These are phyloP conservation scores for Penicillium atrosanguineum DNA, from an alignment of 495 filamentous ascomycete species.

Conservation along the genomic window DNA sequence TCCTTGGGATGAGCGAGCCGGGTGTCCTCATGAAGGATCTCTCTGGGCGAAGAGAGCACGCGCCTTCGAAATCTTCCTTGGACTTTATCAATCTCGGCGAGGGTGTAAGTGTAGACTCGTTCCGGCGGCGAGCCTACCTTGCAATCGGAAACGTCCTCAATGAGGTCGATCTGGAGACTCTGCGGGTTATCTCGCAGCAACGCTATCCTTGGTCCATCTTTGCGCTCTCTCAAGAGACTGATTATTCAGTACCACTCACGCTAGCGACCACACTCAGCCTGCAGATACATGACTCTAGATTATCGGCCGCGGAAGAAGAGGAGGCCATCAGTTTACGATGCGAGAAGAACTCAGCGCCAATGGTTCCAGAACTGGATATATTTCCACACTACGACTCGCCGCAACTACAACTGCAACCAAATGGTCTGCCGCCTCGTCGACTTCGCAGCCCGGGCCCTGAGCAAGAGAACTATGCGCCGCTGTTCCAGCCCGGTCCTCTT, in stretches of 20 bases:
- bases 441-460: conserved; percentile 42
- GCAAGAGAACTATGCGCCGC: conserved; percentile 59
- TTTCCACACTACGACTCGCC: conserved; percentile 41
- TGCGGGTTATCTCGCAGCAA: conserved; percentile 67
- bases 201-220: conserved; percentile 82
- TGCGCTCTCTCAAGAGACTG: conserved; percentile 72
- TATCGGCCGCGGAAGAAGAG: conserved; percentile 41
- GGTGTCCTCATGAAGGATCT: conserved; percentile 56
- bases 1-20: conserved; percentile 61
- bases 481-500: conserved; percentile 78
- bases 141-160: conserved; percentile 73
- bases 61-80: conserved; percentile 41
- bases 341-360: conserved; percentile 29
- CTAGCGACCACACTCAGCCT: conserved; percentile 81
- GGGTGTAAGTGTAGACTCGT: conserved; percentile 77
- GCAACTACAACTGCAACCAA: conserved; percentile 36
- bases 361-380: conserved; percentile 30
- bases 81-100: conserved; percentile 73
- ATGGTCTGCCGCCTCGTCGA: conserved; percentile 40
- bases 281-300: conserved; percentile 78
- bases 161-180: conserved; percentile 78
- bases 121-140: conserved; percentile 69
- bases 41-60: conserved; percentile 43
- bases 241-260: conserved; percentile 69
- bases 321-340: conserved; percentile 42